These are phyloP conservation scores for Bonnemaisonia californica DNA, from an alignment of 31 red algal genomes.

Conservation along the genomic window DNA sequence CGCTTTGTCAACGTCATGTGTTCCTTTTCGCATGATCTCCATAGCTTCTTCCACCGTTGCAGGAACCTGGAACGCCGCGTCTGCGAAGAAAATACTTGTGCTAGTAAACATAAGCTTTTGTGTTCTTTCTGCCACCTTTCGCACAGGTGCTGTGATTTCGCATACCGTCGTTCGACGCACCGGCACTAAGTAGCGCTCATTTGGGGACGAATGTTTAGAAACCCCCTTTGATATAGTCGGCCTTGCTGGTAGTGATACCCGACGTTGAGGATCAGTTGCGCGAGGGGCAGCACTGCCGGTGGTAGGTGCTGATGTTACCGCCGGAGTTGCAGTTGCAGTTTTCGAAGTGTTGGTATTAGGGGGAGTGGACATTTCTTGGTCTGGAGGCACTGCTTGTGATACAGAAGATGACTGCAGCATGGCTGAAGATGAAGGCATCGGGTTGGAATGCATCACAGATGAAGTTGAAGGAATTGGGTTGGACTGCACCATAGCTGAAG, in stretches of 20 bases:
- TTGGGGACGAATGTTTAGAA: not conserved
- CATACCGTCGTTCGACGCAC: conserved; percentile 1
- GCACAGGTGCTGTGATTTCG: conserved; percentile 46
- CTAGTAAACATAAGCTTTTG: conserved; percentile 43
- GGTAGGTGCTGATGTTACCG: no score
- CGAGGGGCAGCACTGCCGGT: no score
- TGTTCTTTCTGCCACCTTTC: conserved; percentile 47
- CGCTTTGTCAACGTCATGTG: conserved; percentile 37
- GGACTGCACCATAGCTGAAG: no score
- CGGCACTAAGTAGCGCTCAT: not conserved
- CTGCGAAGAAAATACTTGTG: conserved; percentile 37
- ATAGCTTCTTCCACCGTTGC: conserved; percentile 47
- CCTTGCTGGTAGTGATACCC: not conserved
- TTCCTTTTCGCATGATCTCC: conserved; percentile 53
- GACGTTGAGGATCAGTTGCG: no score
- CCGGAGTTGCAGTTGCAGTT: no score
- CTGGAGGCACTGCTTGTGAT: no score
- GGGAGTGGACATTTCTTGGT: no score
- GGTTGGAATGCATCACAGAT: no score
- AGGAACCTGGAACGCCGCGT: conserved; percentile 48
- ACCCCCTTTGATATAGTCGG: not conserved
- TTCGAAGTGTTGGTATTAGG: no score
- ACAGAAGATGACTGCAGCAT: no score
- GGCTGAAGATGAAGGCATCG: no score
- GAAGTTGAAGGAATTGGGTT: no score